Evolutionary conservation across 805 yeast genomes (phyloP).

Genomic region (Ogataea nonfermentans): DNA sequence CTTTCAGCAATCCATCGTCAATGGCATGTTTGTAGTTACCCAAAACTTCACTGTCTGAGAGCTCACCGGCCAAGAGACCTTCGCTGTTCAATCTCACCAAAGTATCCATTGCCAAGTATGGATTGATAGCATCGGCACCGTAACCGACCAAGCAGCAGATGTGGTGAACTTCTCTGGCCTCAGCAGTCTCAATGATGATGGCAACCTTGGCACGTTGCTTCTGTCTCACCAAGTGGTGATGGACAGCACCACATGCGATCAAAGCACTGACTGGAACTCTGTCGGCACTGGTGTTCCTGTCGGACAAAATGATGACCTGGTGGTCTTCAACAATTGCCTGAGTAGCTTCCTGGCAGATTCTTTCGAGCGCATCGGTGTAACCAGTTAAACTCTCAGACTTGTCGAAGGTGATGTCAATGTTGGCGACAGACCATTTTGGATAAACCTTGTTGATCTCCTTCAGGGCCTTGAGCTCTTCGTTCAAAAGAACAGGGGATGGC

Average conservation of each 20-base stretch:
- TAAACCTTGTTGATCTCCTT: conserved; percentile 67
- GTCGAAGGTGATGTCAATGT: conserved; percentile 84
- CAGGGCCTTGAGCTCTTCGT: conserved; percentile 73
- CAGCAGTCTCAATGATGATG: conserved; percentile 87
- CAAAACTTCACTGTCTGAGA: conserved; percentile 60
- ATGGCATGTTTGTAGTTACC: conserved; percentile 80
- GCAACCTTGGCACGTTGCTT: conserved; percentile 97
- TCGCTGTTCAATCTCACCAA: conserved; percentile 80
- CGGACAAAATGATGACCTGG: conserved; percentile 76
- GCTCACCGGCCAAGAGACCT: conserved; percentile 57
- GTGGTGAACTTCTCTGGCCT: conserved; percentile 97
- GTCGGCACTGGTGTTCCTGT: conserved; percentile 55
- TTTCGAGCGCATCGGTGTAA: conserved; percentile 78
- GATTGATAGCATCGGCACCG: conserved; percentile 96
- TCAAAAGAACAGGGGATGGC: conserved; percentile 77
- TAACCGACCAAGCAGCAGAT: conserved; percentile 92
- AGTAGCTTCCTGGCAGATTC: conserved; percentile 84
- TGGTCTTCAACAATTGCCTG: conserved; percentile 74
- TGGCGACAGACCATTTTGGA: conserved; percentile 82
- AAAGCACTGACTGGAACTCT: conserved; percentile 83
- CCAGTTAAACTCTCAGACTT: conserved; percentile 84
- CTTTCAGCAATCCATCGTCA: conserved; percentile 91
- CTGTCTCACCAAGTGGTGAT: conserved; percentile 92
- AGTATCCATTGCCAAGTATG: conserved; percentile 90
- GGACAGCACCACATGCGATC: conserved; percentile 95